Conservation (phyloP, 192 early-diverging fungal species). For the Coemansia pectinata region DNA sequence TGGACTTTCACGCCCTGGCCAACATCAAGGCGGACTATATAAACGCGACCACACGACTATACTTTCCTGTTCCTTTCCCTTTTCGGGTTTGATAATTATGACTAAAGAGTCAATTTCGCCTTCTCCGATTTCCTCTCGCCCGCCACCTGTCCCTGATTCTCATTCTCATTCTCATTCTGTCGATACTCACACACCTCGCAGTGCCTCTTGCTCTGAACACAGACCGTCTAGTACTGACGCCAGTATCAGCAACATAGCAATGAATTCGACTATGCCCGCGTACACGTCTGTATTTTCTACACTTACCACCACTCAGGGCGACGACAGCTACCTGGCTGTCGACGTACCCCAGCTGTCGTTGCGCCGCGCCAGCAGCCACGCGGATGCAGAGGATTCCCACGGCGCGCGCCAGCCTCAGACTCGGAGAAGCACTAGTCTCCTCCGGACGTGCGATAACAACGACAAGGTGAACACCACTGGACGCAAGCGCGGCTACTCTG, state of each 20-base stretch:
- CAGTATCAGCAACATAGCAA: background rate
- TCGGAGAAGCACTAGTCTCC: conserved; percentile 1
- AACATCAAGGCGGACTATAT: conserved; percentile 1
- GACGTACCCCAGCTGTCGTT: background rate
- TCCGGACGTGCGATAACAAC: background rate
- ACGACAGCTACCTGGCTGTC: background rate
- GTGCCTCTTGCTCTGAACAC: background rate
- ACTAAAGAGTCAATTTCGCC: conserved; percentile 7
- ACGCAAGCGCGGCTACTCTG: conserved; percentile 43
- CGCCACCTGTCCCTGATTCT: background rate
- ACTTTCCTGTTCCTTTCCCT: background rate
- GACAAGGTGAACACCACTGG: background rate
- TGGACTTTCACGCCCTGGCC: background rate
- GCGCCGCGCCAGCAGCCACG: conserved; percentile 4
- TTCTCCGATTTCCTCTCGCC: conserved; percentile 11
- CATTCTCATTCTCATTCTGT: background rate
- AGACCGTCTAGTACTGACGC: background rate
- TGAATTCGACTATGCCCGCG: conserved; percentile 8
- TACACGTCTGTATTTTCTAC: background rate
- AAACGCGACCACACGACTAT: background rate
- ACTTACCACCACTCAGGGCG: background rate
- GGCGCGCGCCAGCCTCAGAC: background rate
- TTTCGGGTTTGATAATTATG: conserved; percentile 8
- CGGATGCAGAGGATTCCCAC: conserved; percentile 20
- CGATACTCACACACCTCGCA: background rate